Base-by-base conservation (phyloP, 2,329 filamentous ascomycete species). In the Rosellinia necatrix region DNA sequence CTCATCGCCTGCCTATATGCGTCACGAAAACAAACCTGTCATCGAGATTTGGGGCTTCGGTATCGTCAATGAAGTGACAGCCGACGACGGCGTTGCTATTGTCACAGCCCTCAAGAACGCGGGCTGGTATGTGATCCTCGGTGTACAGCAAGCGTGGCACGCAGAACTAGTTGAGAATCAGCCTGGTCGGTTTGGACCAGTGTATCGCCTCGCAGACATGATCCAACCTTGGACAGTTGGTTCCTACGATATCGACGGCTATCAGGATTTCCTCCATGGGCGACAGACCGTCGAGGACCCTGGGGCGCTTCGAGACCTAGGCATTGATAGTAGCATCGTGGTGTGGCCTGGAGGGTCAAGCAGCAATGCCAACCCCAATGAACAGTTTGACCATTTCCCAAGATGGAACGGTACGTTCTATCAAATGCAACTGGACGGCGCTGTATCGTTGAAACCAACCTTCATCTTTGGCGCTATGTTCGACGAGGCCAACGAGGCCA, bases 381-480 rank as follows among this genome's bases (percentile, higher is more conserved):
- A 58, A 15, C 21, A 30, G 22, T 66, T 67, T n/a, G 60, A 66
- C 49, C 56, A 53, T 17, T 62, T 64, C 54, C 60, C 64, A n/a
- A 58, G 65, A 32, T 61, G 35, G 38, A 66, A 67, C 49, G 65
- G 65, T 15, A 46, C 64, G n/a, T 67, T 67, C 53, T 67, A 67
- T 35, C 54, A 64, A 53, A 64, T 59, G 52, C 65, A 67, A 52
- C 52, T 66, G 6, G 53, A 61, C 21, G 64, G 65, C 8, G 65
- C 62, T n/a, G 56, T 66, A 2, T 55, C 56, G 13, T 50, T 67
- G 35, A 63, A 65, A 47, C 65, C 65, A 3, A 62, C 19, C 3
- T 67, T 67, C 41, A 64, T 67, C 19, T 67, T 67, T 37, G 62
- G 64, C 21, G 64, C 65, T 21, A 67, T 66, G 65, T 66, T 67